Evolutionary conservation across 129 eudicot genomes (phyloP).

Genomic region (Lactuca saligna): DNA sequence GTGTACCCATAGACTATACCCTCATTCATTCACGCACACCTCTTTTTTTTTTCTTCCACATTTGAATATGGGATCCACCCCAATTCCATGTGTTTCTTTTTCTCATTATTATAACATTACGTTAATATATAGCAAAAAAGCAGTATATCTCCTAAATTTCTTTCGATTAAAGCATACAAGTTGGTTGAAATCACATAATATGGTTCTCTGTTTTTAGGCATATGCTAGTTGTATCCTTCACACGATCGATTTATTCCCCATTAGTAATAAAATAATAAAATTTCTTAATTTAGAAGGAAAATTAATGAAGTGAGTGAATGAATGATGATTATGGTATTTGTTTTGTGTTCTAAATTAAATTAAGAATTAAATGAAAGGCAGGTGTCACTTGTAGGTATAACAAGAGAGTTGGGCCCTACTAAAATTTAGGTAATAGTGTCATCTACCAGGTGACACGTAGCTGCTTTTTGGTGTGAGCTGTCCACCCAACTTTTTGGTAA

Average conservation of each 20-base stretch:
- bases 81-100: background rate
- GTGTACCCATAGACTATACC: background rate
- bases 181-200: background rate
- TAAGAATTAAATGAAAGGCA: background rate
- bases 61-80: background rate
- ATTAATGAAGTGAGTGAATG: background rate
- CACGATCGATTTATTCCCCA: background rate
- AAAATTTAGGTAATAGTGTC: constrained; percentile 16
- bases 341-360: background rate
- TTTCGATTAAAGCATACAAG: background rate
- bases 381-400: constrained; percentile 6
- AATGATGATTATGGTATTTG: background rate
- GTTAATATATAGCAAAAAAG: background rate
- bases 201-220: too few relatives aligned
- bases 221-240: background rate
- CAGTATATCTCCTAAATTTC: too few relatives aligned
- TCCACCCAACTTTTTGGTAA: constrained; percentile 26
- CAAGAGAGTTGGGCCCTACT: constrained; percentile 13
- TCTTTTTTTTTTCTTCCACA: background rate
- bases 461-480: constrained; percentile 29
- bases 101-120: background rate
- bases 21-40: background rate
- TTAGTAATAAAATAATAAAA: background rate
- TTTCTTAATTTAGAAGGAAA: background rate
- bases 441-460: constrained; percentile 33